Evolutionary conservation across 2,329 filamentous ascomycete genomes (phyloP), one percentile per base, ranked within the genome.

Genomic region (Madurella fahalii): DNA sequence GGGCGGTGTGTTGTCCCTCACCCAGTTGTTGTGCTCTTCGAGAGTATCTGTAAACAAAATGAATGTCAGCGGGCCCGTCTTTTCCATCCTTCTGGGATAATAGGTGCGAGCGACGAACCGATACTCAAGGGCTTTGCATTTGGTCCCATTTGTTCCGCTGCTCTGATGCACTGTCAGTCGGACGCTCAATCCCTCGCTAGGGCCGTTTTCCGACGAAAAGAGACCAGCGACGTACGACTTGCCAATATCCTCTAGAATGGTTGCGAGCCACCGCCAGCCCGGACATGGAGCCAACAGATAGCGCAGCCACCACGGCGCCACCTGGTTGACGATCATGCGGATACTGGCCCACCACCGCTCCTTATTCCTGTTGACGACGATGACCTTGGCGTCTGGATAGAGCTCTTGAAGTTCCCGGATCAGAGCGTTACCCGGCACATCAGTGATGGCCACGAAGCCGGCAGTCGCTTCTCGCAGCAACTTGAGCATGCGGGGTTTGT

Each of bases 301-400:
- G 13, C 34, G 11, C 9, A 37, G 34, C 34, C 34, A 37, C 34
- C 34, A 37, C 4, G 34, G 34, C 11, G 18, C 34, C 8, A n/a
- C 15, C 34, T 51, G 50, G 20, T 25, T 39, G 32, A 31, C 43
- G 20, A 60, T 37, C 30, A 50, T 40, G 32, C n/a, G 17, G 40
- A 67, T 59, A 53, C 65, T 68, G 43, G 59, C 52, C 61, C 61
- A 66, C 68, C 68, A 70, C 46, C 59, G 61, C 17, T 65, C 63
- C 12, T 64, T 61, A 56, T 69, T 66, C 17, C 68, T 64, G 5
- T 62, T 63, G 5, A 70, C 69, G 57, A 68, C 68, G 18, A 77
- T 69, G 18, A 77, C 72, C 49, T 69, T 71, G 18, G 74, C 74
- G 25, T 76, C 67, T 0, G 75, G 75, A 57, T 76, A 77, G 17